These are phyloP conservation scores for Cryptococcus deneoformans DNA, from an alignment of 1,284 basidiomycete genomes.

Conservation along the genomic window DNA sequence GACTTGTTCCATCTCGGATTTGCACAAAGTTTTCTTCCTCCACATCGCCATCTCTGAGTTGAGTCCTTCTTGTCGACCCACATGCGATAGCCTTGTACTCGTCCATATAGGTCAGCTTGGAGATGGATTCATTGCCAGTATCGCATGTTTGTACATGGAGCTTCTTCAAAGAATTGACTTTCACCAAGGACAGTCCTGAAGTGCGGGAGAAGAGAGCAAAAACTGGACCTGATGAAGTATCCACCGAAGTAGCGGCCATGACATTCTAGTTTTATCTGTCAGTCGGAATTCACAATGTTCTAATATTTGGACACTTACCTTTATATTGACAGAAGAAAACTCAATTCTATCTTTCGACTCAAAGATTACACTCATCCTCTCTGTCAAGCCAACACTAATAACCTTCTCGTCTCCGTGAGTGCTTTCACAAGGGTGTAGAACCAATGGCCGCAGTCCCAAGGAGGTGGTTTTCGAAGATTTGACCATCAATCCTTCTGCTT, in stretches of 20 bases:
- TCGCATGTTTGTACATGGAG: slow-evolving; percentile 75
- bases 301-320: slow-evolving; percentile 53
- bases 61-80: slow-evolving; percentile 57
- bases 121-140: slow-evolving; percentile 65
- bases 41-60: slow-evolving; percentile 59
- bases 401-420: slow-evolving; percentile 27
- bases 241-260: slow-evolving; percentile 57
- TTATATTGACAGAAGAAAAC: slow-evolving; percentile 68
- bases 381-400: slow-evolving; percentile 36
- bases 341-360: slow-evolving; percentile 65
- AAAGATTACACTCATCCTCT: slow-evolving; percentile 51
- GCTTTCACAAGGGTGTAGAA: slow-evolving; percentile 8
- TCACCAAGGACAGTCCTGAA: slow-evolving; percentile 61
- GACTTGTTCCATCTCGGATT: slow-evolving; percentile 63
- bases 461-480: slow-evolving; percentile 50
- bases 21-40: slow-evolving; percentile 60
- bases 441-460: slow-evolving; percentile 35
- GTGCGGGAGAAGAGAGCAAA: slow-evolving; percentile 41
- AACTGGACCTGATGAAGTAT: slow-evolving; percentile 59
- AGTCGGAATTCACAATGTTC: not conserved
- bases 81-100: slow-evolving; percentile 62
- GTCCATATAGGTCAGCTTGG: slow-evolving; percentile 60
- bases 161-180: slow-evolving; percentile 68
- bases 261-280: slow-evolving; percentile 59
- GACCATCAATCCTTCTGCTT: slow-evolving; percentile 25